Evolutionary conservation across 345 rosid species (phyloP), one percentile per base, ranked within the genome.

Genomic region (Triadica sebifera): DNA sequence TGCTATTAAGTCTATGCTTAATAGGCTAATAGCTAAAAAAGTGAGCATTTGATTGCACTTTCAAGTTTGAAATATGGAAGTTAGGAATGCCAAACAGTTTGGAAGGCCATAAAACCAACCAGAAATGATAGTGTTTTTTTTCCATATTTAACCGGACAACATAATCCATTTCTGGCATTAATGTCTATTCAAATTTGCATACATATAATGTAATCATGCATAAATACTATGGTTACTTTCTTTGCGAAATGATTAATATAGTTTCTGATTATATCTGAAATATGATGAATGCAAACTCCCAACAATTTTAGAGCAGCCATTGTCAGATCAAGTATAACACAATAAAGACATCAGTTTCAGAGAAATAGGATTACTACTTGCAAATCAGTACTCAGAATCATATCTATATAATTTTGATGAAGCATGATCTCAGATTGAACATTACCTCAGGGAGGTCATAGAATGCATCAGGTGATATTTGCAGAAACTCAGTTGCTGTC

Each of bases 381-480:
- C 37, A n/a, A 16, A n/a, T 67, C 22, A 25, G n/a, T 12, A 29
- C 34, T 29, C 34, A 29, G 34, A 29, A 29, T 29, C 34, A 29
- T 29, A 9, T 20, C 55, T 15, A 38, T 52, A 7, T 53, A 70
- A 52, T 2, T 0, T 52, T 3, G 17, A 4, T 16, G 3, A 61
- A 55, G 47, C 8, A n/a, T n/a, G n/a, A n/a, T n/a, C 15, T 43
- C 6, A 69, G 76, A 17, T 37, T 0, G 13, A 56, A 37, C 24
- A 63, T 87, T 84, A 93, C 98, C 96, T 95, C 97, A 1, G 93
- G 87, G 74, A 95, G 89, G 53, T 87, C 90, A 69, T 67, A 85
- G 87, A 95, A 95, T 79, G 93, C 98, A 49, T 84, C 89, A 0
- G 99, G 86, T 41, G 98, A 90, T 56, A 95, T 91, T 80, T 95